Base-by-base conservation (phyloP, 2,329 filamentous ascomycete species). In the Xylaria sp. region DNA sequence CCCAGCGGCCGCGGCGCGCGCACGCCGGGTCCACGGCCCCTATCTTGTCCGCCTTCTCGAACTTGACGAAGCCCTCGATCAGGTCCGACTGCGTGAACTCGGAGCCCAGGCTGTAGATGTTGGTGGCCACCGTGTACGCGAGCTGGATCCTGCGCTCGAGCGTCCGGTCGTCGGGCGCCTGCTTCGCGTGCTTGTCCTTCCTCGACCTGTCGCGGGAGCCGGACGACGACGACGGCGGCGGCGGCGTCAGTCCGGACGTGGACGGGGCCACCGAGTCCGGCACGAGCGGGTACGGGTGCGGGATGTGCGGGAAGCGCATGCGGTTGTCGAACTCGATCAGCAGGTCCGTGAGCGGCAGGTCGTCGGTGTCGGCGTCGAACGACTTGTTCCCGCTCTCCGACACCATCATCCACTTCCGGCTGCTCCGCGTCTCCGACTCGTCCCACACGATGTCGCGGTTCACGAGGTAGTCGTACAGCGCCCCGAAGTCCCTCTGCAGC, bases 391-490 rank as follows among this genome's bases (percentile, higher is more conserved):
- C 81, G 47, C 77, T 79, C 65, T 81, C 78, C 42, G 83, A 83
- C 20, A 84, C 81, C 81, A 91, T 88, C 77, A 88, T 85, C 87
- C 88, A 90, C 73, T 90, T 90, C 45, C 88, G 85, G 20, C 85
- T 85, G 3, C 85, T 84, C 0, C 87, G 81, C 54, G 86, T 86
- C 73, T 90, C 88, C 0, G 84, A 85, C 22, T 84, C 84, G 62
- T 90, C 88, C 88, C 90, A 92, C 0, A 85, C 75, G 4, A 91
- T 84, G 53, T 91, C 87, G 5, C 88, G 84, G 75, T 92, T 86
- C 17, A 92, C 89, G 1, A 92, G 80, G 68, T 90, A 91, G 72
- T 92, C 89, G 72, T 92, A 92, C 1, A 92, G 79, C 0, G 87
- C 86, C 2, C 88, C 87, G 72, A 92, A 92, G 70, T 92, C 90